Evolutionary conservation across 805 yeast genomes (phyloP).

Genomic region (Candida silvicultrix): DNA sequence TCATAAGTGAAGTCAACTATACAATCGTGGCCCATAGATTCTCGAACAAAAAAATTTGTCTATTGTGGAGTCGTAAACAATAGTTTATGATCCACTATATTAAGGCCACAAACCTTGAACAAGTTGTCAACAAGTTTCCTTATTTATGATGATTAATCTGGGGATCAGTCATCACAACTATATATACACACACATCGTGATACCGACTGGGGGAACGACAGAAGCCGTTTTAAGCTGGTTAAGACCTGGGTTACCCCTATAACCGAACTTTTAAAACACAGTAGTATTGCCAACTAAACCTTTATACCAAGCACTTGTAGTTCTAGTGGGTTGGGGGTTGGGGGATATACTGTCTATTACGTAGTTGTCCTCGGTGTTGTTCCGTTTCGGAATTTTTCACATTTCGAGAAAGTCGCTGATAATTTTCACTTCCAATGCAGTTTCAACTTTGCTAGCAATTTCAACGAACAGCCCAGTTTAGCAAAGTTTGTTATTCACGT

Average conservation of each 20-base stretch:
- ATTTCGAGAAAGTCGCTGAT: too few relatives aligned
- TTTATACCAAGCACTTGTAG: neutral
- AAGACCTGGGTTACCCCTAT: neutral
- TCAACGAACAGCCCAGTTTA: neutral
- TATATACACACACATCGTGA: too few relatives aligned
- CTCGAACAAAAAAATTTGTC: too few relatives aligned
- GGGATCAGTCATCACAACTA: too few relatives aligned
- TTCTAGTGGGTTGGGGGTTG: neutral
- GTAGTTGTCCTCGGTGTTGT: neutral
- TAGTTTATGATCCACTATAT: too few relatives aligned
- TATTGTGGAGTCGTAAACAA: too few relatives aligned
- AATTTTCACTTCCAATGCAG: too few relatives aligned
- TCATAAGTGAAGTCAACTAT: too few relatives aligned
- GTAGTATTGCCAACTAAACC: neutral
- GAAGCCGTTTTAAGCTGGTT: too few relatives aligned
- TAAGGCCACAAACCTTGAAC: too few relatives aligned
- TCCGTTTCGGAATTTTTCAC: neutral
- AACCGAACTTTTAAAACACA: neutral
- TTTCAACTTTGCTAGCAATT: neutral
- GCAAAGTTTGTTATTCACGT: neutral
- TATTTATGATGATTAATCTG: neutral
- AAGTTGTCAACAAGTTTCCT: too few relatives aligned
- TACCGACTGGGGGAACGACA: neutral
- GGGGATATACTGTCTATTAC: neutral
- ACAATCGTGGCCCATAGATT: too few relatives aligned